These are phyloP conservation scores for Marasmius fiardii DNA, from an alignment of 1,284 basidiomycete genomes.

Conservation along the genomic window DNA sequence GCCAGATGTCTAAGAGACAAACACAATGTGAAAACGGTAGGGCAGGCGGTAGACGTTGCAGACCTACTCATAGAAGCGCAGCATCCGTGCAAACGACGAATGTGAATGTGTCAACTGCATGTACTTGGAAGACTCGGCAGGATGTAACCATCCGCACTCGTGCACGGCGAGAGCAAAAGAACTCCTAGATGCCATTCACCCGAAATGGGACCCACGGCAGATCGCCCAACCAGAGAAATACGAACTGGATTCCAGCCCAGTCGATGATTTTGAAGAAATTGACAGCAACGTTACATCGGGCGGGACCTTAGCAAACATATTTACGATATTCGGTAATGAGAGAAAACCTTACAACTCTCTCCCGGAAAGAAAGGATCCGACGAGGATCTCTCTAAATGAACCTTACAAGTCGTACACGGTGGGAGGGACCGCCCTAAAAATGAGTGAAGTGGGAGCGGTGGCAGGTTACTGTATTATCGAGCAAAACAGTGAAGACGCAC, in stretches of 20 bases:
- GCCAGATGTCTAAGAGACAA: constrained; percentile 8
- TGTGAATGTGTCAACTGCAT: constrained; percentile 6
- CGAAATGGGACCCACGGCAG: constrained; percentile 14
- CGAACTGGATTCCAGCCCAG: not conserved
- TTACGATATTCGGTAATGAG: constrained; percentile 13
- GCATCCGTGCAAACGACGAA: not conserved
- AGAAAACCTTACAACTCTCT: too few species aligned
- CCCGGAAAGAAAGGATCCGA: too few species aligned
- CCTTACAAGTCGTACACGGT: too few species aligned
- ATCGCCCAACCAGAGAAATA: constrained; percentile 7
- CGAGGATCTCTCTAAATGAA: too few species aligned
- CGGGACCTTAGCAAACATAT: constrained; percentile 1
- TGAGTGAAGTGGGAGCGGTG: too few species aligned
- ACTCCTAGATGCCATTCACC: constrained; percentile 5
- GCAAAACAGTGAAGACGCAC: too few species aligned
- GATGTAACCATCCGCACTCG: constrained; percentile 5
- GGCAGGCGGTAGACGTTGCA: constrained; percentile 4
- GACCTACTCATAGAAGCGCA: not conserved
- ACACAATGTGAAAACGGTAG: constrained; percentile 15
- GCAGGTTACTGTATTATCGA: too few species aligned
- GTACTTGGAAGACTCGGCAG: not conserved
- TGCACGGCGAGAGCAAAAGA: constrained; percentile 7
- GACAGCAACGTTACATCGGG: constrained; percentile 2
- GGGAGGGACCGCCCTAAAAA: too few species aligned
- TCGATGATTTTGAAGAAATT: not conserved